Evolutionary conservation across 2,329 filamentous ascomycete species (phyloP).

Genomic region (Epichloe sp.): DNA sequence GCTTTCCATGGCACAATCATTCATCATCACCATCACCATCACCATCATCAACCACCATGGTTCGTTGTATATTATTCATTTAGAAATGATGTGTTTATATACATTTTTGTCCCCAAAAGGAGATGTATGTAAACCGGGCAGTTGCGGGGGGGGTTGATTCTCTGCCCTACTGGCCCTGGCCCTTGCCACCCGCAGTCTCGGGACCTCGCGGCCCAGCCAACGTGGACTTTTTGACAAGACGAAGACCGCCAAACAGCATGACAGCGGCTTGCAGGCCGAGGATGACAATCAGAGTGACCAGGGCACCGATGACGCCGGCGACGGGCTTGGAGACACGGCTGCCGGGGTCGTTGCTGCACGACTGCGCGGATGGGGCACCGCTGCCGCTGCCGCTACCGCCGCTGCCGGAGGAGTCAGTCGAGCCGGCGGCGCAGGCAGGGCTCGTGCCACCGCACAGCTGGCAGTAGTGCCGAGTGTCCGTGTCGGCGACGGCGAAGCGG

Average conservation of each 20-base stretch:
- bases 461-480: constrained; percentile 59
- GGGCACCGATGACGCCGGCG: constrained; percentile 71
- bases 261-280: constrained; percentile 31
- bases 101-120: not conserved
- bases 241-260: constrained; percentile 29
- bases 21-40: too few species aligned
- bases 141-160: too few species aligned
- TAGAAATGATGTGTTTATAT: too few species aligned
- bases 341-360: constrained; percentile 10
- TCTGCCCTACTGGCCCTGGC: not conserved
- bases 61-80: too few species aligned
- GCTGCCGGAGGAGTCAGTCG: constrained; percentile 9
- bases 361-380: constrained; percentile 9
- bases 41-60: too few species aligned
- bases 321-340: constrained; percentile 51
- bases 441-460: constrained; percentile 58
- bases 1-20: too few species aligned
- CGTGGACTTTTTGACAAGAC: constrained; percentile 34
- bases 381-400: constrained; percentile 11
- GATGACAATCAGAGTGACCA: constrained; percentile 43
- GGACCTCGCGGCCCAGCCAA: constrained; percentile 9
- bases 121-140: not conserved
- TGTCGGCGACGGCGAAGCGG: constrained; percentile 45
- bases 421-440: constrained; percentile 43
- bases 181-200: constrained; percentile 11